Evolutionary conservation across 805 yeast species (phyloP).

Genomic region (Kodamaea kaohsiungensis): DNA sequence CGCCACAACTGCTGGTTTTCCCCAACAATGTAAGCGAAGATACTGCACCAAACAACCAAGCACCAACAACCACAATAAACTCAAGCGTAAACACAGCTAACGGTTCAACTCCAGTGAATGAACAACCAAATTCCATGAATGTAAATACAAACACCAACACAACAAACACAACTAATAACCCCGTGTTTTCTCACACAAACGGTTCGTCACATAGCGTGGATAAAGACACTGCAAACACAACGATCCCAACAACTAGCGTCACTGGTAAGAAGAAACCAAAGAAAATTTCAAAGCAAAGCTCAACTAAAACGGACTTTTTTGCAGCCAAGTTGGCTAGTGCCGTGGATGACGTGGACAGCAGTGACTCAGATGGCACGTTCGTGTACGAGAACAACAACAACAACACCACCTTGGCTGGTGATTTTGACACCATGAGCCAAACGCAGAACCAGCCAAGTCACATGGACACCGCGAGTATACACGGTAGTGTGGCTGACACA

Average conservation of each 20-base stretch:
- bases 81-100: not conserved
- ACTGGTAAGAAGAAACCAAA: slow-evolving; percentile 21
- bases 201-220: slow-evolving; percentile 7
- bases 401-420: slow-evolving; percentile 25
- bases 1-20: slow-evolving; percentile 27
- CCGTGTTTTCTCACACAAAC: slow-evolving; percentile 4
- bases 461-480: slow-evolving; percentile 13
- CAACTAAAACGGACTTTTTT: slow-evolving; percentile 86
- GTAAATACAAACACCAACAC: slow-evolving; percentile 2
- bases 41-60: not conserved
- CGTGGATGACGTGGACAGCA: slow-evolving; percentile 82
- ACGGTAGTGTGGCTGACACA: slow-evolving; percentile 11
- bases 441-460: slow-evolving; percentile 4
- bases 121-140: not conserved
- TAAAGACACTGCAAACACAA: not conserved
- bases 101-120: not conserved
- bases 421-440: slow-evolving; percentile 19
- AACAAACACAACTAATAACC: not conserved
- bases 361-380: slow-evolving; percentile 92
- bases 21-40: slow-evolving; percentile 5
- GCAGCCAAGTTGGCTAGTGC: slow-evolving; percentile 96
- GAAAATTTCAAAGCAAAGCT: slow-evolving; percentile 46
- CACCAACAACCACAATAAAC: not conserved
- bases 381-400: slow-evolving; percentile 79
- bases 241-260: not conserved